Evolutionary conservation across 805 yeast genomes (phyloP), one percentile per base, ranked within the genome.

Genomic region (Candida mattraensis): DNA sequence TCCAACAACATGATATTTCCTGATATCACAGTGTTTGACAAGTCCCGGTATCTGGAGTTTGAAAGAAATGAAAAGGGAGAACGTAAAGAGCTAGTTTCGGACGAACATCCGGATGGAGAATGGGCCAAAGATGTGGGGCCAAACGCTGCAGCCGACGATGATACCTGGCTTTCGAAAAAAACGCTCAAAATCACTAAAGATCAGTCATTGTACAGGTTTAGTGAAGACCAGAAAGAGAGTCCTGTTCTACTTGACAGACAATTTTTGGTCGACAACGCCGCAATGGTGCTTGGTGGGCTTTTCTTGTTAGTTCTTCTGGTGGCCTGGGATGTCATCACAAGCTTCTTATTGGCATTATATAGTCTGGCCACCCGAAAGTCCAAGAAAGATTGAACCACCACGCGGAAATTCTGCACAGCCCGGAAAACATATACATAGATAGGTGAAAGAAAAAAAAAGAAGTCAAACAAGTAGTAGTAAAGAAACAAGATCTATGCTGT

Each of bases 41-140:
- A 70, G 15, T 53, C 72, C 11, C 66, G 84, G 35, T 60, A 56
- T 27, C 39, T 59, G 4, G 87, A 80, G 38, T 58, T 67, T 23
- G 87, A 83, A 47, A 62, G 81, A 39, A 78, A 80, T 49, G 58
- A 70, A 29, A 66, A 66, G 44, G 48, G 46, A 8, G 64, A 61
- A 15, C 47, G 53, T 28, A 29, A 56, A 54, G 16, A 54, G 41
- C 24, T 59, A 55, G 26, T 34, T n/a, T 62, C 28, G 47, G 56
- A 31, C 53, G 58, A 35, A 45, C 30, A 33, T 18, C 48, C 50
- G 6, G 61, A 30, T 61, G 70, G 12, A 52, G 58, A 17, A 32
- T 63, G 50, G 48, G 65, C 47, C 27, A 64, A 50, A 24, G 57
- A 50, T 32, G 40, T 22, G 20, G 51, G 21, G 22, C 40, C 23